Conservation (phyloP, 495 filamentous ascomycete genomes). For the Aspergillus sparsus region DNA sequence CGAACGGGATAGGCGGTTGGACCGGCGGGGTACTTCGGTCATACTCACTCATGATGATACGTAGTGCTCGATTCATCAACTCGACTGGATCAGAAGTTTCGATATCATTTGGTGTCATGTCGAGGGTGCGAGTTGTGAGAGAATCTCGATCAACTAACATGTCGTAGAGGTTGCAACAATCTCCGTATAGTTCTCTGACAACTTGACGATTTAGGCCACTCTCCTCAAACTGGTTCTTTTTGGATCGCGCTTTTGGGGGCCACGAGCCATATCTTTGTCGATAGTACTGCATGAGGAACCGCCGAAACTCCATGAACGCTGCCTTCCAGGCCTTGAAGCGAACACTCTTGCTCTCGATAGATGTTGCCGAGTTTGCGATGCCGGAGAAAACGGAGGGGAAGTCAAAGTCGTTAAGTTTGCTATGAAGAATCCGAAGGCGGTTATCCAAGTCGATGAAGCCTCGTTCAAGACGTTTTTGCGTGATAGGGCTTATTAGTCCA, state of each 20-base stretch:
- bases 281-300: constrained; percentile 74
- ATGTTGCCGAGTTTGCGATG: constrained; percentile 74
- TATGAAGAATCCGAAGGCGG: constrained; percentile 64
- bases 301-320: constrained; percentile 71
- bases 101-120: constrained; percentile 40
- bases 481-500: constrained; percentile 65
- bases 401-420: constrained; percentile 77
- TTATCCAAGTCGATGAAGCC: constrained; percentile 75
- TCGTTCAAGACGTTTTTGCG: constrained; percentile 76
- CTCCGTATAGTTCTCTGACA: constrained; percentile 78
- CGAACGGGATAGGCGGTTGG: constrained; percentile 87
- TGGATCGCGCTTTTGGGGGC: constrained; percentile 88
- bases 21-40: constrained; percentile 87
- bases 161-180: constrained; percentile 86
- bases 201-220: constrained; percentile 82
- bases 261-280: constrained; percentile 84
- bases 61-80: constrained; percentile 56
- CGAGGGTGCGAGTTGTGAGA: constrained; percentile 56
- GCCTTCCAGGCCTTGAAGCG: constrained; percentile 83
- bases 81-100: constrained; percentile 45
- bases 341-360: constrained; percentile 69
- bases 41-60: constrained; percentile 78
- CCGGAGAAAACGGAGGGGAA: constrained; percentile 92
- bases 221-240: constrained; percentile 89
- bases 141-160: constrained; percentile 73